Conservation (phyloP, 495 filamentous ascomycete species). For the Penicillium cinerascens region DNA sequence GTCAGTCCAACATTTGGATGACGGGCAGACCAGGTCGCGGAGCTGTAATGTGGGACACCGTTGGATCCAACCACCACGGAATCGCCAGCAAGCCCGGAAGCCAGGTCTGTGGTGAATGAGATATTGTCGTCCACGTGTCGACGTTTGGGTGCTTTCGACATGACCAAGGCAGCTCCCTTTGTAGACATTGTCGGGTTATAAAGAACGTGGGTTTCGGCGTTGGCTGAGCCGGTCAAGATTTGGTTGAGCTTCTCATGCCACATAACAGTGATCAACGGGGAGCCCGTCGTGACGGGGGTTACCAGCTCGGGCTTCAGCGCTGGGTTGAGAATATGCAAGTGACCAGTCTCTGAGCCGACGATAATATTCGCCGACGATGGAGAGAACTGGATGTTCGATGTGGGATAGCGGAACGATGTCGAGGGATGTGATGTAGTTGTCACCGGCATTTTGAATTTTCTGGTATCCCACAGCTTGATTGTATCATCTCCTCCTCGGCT, state of each 20-base stretch:
- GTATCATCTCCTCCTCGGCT: conserved; percentile 88
- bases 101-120: conserved; percentile 75
- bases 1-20: conserved; percentile 71
- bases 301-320: conserved; percentile 78
- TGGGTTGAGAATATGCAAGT: conserved; percentile 90
- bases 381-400: conserved; percentile 83
- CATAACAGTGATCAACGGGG: conserved; percentile 74
- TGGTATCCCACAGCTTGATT: conserved; percentile 90
- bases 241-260: conserved; percentile 97
- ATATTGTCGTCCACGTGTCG: conserved; percentile 93
- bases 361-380: conserved; percentile 77
- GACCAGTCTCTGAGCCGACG: conserved; percentile 80
- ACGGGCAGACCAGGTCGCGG: conserved; percentile 55
- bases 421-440: conserved; percentile 75
- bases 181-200: conserved; percentile 81
- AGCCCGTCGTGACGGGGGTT: conserved; percentile 79
- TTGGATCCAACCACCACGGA: conserved; percentile 61
- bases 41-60: conserved; percentile 43
- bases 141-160: conserved; percentile 90
- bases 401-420: conserved; percentile 77
- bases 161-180: conserved; percentile 79
- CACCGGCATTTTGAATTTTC: conserved; percentile 89
- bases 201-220: conserved; percentile 82
- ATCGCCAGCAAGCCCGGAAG: conserved; percentile 76
- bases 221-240: conserved; percentile 89